Evolutionary conservation across 129 eudicot species (phyloP).

Genomic region (Flaveria bidentis): DNA sequence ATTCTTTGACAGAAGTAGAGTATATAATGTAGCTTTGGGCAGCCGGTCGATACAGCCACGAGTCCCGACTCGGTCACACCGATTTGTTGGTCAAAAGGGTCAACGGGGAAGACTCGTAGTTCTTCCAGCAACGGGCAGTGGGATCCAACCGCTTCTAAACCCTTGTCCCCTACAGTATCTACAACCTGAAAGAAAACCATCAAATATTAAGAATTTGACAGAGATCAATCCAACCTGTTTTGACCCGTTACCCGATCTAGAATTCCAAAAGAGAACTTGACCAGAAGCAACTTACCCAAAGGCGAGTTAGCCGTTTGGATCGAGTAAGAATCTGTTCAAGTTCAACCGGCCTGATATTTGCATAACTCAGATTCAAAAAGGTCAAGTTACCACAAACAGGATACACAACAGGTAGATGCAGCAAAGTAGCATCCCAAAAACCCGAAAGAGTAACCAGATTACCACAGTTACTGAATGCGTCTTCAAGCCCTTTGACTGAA

Average conservation of each 20-base stretch:
- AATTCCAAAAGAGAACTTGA: neutral
- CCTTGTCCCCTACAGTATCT: conserved; percentile 73
- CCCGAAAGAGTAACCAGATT: conserved; percentile 59
- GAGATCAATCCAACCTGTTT: neutral
- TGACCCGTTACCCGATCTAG: neutral
- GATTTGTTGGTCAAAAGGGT: conserved; percentile 51
- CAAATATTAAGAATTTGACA: neutral
- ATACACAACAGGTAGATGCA: conserved; percentile 57
- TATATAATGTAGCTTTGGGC: conserved; percentile 66
- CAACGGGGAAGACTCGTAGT: conserved; percentile 77
- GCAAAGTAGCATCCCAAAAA: conserved; percentile 61
- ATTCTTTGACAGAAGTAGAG: conserved; percentile 82
- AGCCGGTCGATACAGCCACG: conserved; percentile 59
- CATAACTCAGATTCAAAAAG: conserved; percentile 67
- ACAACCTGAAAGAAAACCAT: conserved; percentile 50
- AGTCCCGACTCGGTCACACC: conserved; percentile 74
- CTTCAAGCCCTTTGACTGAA: conserved; percentile 39
- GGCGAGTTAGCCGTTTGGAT: conserved; percentile 67
- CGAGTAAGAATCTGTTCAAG: conserved; percentile 53
- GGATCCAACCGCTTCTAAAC: conserved; percentile 70
- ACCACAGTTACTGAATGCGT: conserved; percentile 46
- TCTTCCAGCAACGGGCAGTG: conserved; percentile 78
- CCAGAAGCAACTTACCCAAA: conserved; percentile 64
- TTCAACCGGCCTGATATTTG: conserved; percentile 49
- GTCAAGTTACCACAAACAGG: conserved; percentile 54